Conservation (phyloP, 2,329 filamentous ascomycete species). For the Mycocentrospora acerina region DNA sequence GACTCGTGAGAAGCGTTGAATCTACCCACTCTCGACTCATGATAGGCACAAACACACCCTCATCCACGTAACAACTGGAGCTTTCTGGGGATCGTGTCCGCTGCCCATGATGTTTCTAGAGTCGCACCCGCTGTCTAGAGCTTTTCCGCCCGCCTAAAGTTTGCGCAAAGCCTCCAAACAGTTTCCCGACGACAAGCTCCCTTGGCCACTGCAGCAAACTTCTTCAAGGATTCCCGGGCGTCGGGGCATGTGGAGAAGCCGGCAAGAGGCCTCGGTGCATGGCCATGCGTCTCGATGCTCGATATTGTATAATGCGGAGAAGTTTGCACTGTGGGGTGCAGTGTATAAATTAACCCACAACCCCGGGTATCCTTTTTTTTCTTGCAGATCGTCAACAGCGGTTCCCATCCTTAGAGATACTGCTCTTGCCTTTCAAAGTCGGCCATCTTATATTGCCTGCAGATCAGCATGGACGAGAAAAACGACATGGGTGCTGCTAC, state of each 20-base stretch:
- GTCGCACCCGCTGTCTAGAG: conserved; percentile 15
- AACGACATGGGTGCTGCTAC: conserved; percentile 22
- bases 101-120: no score
- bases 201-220: conserved; percentile 21
- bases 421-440: not conserved
- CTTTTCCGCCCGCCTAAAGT: no score
- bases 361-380: conserved; percentile 14
- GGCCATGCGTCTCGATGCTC: conserved; percentile 6
- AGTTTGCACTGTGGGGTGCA: conserved; percentile 11
- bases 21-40: conserved; percentile 9
- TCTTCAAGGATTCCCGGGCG: conserved; percentile 13
- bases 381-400: conserved; percentile 7
- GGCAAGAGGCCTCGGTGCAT: conserved; percentile 18
- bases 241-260: conserved; percentile 10
- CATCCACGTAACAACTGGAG: conserved; percentile 6
- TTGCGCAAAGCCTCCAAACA: no score
- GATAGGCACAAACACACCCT: not conserved
- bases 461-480: conserved; percentile 19
- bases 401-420: conserved; percentile 1
- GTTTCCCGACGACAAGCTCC: conserved; percentile 11
- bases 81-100: no score
- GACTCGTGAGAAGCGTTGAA: conserved; percentile 9
- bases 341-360: conserved; percentile 25
- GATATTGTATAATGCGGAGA: conserved; percentile 24
- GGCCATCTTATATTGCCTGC: not conserved